Evolutionary conservation across 768 basidiomycete genomes (phyloP), one percentile per base, ranked within the genome.

Genomic region (Kwoniella heveanensis): DNA sequence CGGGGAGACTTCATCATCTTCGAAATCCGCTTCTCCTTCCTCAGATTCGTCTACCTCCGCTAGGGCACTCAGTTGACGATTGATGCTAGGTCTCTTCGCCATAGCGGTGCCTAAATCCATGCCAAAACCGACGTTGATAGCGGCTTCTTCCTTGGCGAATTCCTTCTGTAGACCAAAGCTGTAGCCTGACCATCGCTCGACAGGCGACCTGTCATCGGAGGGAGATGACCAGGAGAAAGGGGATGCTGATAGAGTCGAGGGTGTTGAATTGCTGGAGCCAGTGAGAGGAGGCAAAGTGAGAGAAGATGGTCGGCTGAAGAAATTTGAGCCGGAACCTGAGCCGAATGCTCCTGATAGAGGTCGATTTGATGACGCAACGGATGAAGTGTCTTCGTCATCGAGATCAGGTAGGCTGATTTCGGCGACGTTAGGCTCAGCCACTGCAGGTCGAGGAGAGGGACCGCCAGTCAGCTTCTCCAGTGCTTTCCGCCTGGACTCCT

Each of bases 1-100:
- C 5, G 51, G 39, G n/a, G 63, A 13, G 26, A 26, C 60, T 25
- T 56, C 55, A 22, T 52, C 53, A 17, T 62, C 47, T 22, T n/a
- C 46, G 47, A 57, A 36, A 26, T 53, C 37, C 17, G 17, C 39
- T 30, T 62, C 63, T 3, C 69, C 74, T n/a, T 73, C 75, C 39
- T 72, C 75, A 17, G 60, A 63, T 37, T 77, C 75, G 25, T 77
- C 75, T n/a, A 68, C 73, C 39, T 74, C 75, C 7, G 75, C 69
- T 44, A 77, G 37, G 22, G 71, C 70, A 30, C 68, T 64, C 27
- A 74, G 60, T 17, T 57, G 58, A 9, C 66, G 61, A 22, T 69
- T 66, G 21, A 72, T 48, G 30, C 68, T 68, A 3, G 66, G 68
- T 29, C 70, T 57, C 48, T 71, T 72, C 1, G 57, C 57, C 61